Evolutionary conservation across 2,329 filamentous ascomycete species (phyloP).

Genomic region (Mycosphaerella arachidis): DNA sequence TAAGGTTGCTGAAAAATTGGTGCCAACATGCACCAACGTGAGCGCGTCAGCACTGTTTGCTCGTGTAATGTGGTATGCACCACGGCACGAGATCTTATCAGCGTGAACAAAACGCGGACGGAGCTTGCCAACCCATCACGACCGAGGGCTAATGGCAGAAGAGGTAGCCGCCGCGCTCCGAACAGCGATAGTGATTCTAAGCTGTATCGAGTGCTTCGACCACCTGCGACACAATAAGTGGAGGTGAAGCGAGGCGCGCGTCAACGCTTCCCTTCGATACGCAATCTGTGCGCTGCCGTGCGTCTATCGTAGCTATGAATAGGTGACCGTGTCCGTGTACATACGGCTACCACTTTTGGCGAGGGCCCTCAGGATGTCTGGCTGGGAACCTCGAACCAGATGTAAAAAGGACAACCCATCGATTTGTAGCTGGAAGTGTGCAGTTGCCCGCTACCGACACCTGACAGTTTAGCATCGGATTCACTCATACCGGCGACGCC

Average conservation of each 20-base stretch:
- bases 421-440: neutral
- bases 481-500: neutral
- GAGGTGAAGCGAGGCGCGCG: too few species aligned
- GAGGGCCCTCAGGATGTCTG: neutral
- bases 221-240: too few species aligned
- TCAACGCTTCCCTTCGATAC: too few species aligned
- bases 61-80: neutral
- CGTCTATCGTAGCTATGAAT: too few species aligned
- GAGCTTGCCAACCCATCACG: neutral
- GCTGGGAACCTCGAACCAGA: neutral
- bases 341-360: too few species aligned
- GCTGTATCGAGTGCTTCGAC: too few species aligned
- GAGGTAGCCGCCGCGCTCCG: too few species aligned
- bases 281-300: too few species aligned
- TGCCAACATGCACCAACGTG: neutral
- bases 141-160: too few species aligned
- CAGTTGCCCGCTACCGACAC: neutral
- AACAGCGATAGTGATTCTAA: too few species aligned
- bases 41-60: neutral
- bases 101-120: neutral
- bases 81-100: neutral
- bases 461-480: neutral
- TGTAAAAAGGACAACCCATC: neutral
- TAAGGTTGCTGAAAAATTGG: neutral
- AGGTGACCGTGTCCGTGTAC: too few species aligned